A percentile compares a stretch with the other conserved stretches of the same genome.
Evolutionary conservation across 805 yeast species (phyloP).

Genomic region (Ogataea zsoltii): DNA sequence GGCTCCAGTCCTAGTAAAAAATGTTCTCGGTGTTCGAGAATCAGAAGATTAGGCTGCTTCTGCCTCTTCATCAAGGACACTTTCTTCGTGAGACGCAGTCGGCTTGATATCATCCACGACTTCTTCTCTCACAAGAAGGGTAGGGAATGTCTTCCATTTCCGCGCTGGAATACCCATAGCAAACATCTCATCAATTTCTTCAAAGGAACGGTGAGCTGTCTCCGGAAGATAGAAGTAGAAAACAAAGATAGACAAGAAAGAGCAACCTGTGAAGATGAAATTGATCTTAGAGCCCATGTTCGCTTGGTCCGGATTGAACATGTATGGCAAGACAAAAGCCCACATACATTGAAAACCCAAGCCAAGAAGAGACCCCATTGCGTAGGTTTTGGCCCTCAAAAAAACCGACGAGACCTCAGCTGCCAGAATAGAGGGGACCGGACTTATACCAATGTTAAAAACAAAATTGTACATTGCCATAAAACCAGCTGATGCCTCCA

Average conservation of each 20-base stretch:
- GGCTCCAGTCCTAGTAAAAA: too few species aligned
- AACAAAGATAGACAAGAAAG: slow-evolving; percentile 40
- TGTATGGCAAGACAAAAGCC: slow-evolving; percentile 46
- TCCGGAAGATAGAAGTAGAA: slow-evolving; percentile 58
- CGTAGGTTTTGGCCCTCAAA: slow-evolving; percentile 43
- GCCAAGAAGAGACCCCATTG: slow-evolving; percentile 34
- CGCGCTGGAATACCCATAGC: slow-evolving; percentile 33
- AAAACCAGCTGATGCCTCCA: slow-evolving; percentile 31
- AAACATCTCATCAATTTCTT: slow-evolving; percentile 60
- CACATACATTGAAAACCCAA: slow-evolving; percentile 36
- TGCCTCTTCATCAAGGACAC: too few species aligned
- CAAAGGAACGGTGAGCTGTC: slow-evolving; percentile 56
- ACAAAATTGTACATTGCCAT: slow-evolving; percentile 26
- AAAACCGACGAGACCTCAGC: slow-evolving; percentile 42
- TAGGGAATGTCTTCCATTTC: slow-evolving; percentile 1
- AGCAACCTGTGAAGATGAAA: slow-evolving; percentile 45
- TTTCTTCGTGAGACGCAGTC: too few species aligned
- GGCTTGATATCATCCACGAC: too few species aligned
- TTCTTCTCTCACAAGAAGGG: too few species aligned
- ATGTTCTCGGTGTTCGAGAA: too few species aligned
- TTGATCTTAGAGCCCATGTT: slow-evolving; percentile 52
- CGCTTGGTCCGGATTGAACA: slow-evolving; percentile 48
- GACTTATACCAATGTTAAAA: slow-evolving; percentile 33
- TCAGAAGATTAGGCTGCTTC: too few species aligned
- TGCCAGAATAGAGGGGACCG: slow-evolving; percentile 29